Base-by-base conservation (phyloP, 2,329 filamentous ascomycete species). In the Fusarium goolgardi region DNA sequence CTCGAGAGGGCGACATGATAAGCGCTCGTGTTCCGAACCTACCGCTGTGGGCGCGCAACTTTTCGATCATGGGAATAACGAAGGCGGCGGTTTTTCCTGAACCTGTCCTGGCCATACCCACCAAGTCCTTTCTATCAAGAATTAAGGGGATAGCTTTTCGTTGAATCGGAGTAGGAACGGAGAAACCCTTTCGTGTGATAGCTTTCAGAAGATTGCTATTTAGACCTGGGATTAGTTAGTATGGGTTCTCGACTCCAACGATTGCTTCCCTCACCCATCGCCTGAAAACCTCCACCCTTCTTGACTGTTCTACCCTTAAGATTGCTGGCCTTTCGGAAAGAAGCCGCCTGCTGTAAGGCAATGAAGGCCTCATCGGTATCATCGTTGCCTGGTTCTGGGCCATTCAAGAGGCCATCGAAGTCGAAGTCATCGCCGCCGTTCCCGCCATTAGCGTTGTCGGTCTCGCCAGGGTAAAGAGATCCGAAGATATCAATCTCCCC, bases 61-160 rank as follows among this genome's bases (percentile, higher is more conserved):
- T 92, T 82, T 99, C 93, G 64, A 99, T 94, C 95, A 99, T 97
- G 43, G 96, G 96, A 69, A 99, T 96, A 27, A 98, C 94, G 78
- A 99, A 99, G 23, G 96, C 96, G 2, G 94, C 96, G 2, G 96
- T 99, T 83, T 99, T 99, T 82, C 96, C 96, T 21, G 94, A 98
- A 77, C 96, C 96, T n/a, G 96, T 99, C 70, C 96, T 87, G 10
- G 96, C 96, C 96, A 99, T 99, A 70, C 94, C 96, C 25, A 99
- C 95, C n/a, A 98, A 92, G 85, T 99, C 96, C 80, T 94, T 92
- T 55, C 91, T 88, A 65, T 96, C 92, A 72, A 98, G 84, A 56
- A 99, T 89, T 56, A 98, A 84, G 6, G 96, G 96, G 47, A 99
- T 97, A 3, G 96, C 93, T 80, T 98, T 98, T 71, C 96, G 89